These are phyloP conservation scores for Aspergillus sclerotiicarbonarius DNA, from an alignment of 495 filamentous ascomycete species.

Conservation along the genomic window DNA sequence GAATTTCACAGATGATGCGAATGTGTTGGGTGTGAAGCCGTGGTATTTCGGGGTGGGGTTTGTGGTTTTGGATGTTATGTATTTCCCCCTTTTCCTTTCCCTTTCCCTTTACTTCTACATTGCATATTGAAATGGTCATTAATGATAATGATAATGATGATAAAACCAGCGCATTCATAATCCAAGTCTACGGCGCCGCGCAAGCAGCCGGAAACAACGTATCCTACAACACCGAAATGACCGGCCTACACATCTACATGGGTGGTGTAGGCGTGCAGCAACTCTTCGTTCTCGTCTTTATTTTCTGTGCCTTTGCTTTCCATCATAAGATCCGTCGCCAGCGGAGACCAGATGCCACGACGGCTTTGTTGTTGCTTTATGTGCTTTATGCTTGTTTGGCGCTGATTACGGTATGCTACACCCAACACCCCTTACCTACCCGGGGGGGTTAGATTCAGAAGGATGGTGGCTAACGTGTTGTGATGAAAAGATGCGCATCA, in stretches of 20 bases:
- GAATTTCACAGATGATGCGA: conserved; percentile 16
- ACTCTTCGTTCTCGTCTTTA: conserved; percentile 47
- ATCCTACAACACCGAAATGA: conserved; percentile 21
- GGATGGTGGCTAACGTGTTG: too few relatives aligned
- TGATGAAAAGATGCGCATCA: conserved; percentile 48
- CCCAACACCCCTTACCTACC: background rate
- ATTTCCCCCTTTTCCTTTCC: background rate
- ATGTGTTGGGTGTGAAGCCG: conserved; percentile 9
- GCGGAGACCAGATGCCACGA: conserved; percentile 3
- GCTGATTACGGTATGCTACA: conserved; percentile 40
- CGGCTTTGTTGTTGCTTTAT: conserved; percentile 32
- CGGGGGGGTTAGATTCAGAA: too few relatives aligned
- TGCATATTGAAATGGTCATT: too few relatives aligned
- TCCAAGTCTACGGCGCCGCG: conserved; percentile 19
- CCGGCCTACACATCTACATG: conserved; percentile 51
- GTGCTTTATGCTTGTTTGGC: conserved; percentile 41
- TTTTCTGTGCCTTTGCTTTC: conserved; percentile 40
- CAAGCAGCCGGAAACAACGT: conserved; percentile 8
- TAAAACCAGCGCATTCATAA: conserved; percentile 18
- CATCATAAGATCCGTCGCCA: conserved; percentile 27
- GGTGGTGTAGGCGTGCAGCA: conserved; percentile 52
- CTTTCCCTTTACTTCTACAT: background rate
- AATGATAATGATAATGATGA: conserved; percentile 1
- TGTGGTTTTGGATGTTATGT: conserved; percentile 19
- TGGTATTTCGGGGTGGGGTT: conserved; percentile 17